Percentiles rank a stretch among this genome's conserved stretches.
Conservation (phyloP, 169 alveolate genomes). For the Cryptosporidium ubiquitum region DNA sequence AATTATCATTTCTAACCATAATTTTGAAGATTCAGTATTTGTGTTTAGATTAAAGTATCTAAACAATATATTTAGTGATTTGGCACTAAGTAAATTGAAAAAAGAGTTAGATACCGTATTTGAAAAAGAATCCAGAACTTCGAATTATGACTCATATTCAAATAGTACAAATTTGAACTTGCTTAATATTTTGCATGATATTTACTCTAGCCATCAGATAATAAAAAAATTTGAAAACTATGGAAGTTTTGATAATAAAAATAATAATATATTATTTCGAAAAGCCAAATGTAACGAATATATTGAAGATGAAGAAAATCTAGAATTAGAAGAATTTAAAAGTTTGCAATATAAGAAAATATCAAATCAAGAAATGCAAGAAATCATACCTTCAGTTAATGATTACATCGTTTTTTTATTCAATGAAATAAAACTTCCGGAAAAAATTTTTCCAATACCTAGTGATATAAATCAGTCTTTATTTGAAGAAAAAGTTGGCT, state of each 20-base stretch:
- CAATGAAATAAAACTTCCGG: background rate
- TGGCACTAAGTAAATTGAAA: background rate
- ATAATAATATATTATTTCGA: background rate
- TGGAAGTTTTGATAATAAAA: background rate
- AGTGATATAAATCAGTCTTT: background rate
- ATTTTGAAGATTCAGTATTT: background rate
- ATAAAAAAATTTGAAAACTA: background rate
- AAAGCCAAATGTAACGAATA: background rate
- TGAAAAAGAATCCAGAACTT: background rate
- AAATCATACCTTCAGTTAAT: background rate
- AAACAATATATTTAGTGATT: conserved; percentile 1
- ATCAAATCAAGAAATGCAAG: background rate
- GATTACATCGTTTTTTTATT: conserved; percentile 18
- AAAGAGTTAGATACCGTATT: conserved; percentile 2
- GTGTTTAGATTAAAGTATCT: conserved; percentile 9
- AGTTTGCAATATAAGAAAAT: background rate
- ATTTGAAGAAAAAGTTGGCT: conserved; percentile 24
- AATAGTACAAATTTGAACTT: background rate
- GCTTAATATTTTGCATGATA: background rate
- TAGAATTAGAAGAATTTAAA: background rate
- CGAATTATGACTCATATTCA: background rate
- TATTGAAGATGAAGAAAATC: background rate
- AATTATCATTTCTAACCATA: background rate
- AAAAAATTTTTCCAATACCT: background rate
- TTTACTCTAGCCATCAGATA: background rate